Base-by-base conservation (phyloP, 1,284 basidiomycete species). In the Marasmius sp. region DNA sequence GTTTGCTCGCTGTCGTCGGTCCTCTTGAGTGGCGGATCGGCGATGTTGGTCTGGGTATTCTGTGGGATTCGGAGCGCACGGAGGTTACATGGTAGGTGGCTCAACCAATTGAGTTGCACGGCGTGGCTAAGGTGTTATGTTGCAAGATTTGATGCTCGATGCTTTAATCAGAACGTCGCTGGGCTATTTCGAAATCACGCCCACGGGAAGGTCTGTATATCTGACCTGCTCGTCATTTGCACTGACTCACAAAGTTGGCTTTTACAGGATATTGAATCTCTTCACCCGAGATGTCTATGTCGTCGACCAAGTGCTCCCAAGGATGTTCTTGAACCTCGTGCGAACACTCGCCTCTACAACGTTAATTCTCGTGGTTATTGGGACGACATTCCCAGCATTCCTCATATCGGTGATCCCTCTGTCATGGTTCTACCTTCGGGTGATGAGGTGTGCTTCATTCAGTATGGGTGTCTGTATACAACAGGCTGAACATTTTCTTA, bases 241-340 rank as follows among this genome's bases (percentile, higher is more conserved):
- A 39, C 18, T 20, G 20, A 27, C 22, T 49, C 43, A n/a, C 43
- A n/a, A 10, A 52, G 6, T 45, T 59, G 41, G 59, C 14, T 55
- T 36, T 34, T 16, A 1, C 49, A 92, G 92, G 9, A 88, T 93
- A 50, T 72, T 95, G 60, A 96, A 96, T 72, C 75, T 97, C 39
- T 98, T 98, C 77, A 94, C 93, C 14, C 87, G 95, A 6, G 97
- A 99, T 71, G 88, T 92, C 50, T 96, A 96, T 70, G 94, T 97
- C 47, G 87, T 97, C 34, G 96, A 98, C 71, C 87, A 92, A 69
- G 78, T 93, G 7, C 83, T 96, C 27, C 86, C 87, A 22, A 83
- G 89, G 53, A 88, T 95, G 49, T 87, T 95, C 39, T 85, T 86
- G 69, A 82, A 80, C 43, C 78, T 92, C 60, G 81, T 86, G 67